Evolutionary conservation across 768 basidiomycete species (phyloP).

Genomic region (Cystofilobasidium ferigula): DNA sequence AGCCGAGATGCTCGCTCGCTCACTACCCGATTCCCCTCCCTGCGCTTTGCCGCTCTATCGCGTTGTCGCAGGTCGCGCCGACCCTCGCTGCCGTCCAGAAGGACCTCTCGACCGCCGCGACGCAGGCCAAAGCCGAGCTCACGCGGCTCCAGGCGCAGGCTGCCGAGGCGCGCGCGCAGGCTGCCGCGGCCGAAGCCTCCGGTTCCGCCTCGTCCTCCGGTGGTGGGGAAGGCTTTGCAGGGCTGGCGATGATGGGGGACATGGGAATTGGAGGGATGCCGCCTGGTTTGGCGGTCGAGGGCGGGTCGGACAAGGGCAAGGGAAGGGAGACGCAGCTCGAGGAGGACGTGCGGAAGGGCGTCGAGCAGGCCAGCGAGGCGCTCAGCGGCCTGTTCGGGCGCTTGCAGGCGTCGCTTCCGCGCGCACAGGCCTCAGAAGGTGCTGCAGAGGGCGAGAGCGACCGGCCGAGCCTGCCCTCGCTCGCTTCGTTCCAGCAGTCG

Average conservation of each 20-base stretch:
- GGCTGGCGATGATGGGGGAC: conserved; percentile 4
- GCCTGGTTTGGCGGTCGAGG: neutral
- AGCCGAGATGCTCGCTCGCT: neutral
- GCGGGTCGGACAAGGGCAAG: conserved; percentile 34
- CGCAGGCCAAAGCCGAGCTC: conserved; percentile 23
- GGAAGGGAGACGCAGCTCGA: conserved; percentile 29
- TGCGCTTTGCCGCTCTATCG: neutral
- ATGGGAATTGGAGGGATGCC: conserved; percentile 9
- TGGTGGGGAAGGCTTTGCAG: conserved; percentile 1
- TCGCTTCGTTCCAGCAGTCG: conserved; percentile 28
- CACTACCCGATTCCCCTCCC: too few relatives aligned
- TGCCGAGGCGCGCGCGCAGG: conserved; percentile 16
- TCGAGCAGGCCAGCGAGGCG: neutral
- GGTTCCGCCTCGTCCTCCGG: neutral
- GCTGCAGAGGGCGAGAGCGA: conserved; percentile 16
- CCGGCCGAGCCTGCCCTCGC: conserved; percentile 31
- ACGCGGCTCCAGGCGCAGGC: conserved; percentile 23
- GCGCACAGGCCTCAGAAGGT: neutral
- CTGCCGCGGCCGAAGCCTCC: neutral
- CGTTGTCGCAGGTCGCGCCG: conserved; percentile 17
- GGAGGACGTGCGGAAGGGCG: conserved; percentile 3
- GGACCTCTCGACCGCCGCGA: conserved; percentile 14
- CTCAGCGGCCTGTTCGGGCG: conserved; percentile 14
- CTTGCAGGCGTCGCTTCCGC: conserved; percentile 21
- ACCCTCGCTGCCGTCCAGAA: conserved; percentile 23